Evolutionary conservation across 164 flowering plant species (phyloP).

Genomic region (Saururus chinensis): DNA sequence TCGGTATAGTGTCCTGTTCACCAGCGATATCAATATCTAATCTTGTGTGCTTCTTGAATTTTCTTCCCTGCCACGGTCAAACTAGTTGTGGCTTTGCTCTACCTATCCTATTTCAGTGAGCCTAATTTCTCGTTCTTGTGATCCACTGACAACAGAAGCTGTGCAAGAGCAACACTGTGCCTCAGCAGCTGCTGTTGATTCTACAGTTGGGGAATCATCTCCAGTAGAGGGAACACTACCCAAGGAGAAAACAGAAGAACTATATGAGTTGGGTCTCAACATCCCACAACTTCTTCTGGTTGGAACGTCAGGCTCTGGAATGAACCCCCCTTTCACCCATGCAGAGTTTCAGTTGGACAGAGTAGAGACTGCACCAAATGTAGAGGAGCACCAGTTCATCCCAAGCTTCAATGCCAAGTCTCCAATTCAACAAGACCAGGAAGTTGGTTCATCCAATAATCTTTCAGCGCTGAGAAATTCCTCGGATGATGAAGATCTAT

Average conservation of each 20-base stretch:
- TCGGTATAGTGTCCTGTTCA: neutral
- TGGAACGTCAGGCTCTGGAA: constrained; percentile 26
- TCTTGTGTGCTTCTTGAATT: too few relatives aligned
- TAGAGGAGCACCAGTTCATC: constrained; percentile 75
- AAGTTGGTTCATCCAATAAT: constrained; percentile 25
- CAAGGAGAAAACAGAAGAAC: constrained; percentile 43
- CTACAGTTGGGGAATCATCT: constrained; percentile 79
- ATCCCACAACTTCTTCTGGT: constrained; percentile 41
- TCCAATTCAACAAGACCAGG: constrained; percentile 24
- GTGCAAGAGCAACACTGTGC: constrained; percentile 72
- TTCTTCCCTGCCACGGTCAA: neutral
- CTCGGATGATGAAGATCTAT: constrained; percentile 40
- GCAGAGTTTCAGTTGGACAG: constrained; percentile 35
- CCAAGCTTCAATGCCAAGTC: constrained; percentile 36
- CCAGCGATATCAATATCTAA: neutral
- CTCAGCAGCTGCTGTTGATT: constrained; percentile 49
- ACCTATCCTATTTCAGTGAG: neutral
- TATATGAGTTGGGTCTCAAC: constrained; percentile 50
- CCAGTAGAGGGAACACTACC: constrained; percentile 33
- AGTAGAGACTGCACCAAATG: constrained; percentile 29
- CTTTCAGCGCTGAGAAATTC: constrained; percentile 48
- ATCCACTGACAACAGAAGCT: constrained; percentile 35
- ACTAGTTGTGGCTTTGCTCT: too few relatives aligned
- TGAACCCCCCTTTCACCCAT: constrained; percentile 21
- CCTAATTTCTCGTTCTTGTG: neutral